phyloP scores from a whole-genome alignment of 371 early-diverging fungal genomes.

The Coemansia sp. region DNA sequence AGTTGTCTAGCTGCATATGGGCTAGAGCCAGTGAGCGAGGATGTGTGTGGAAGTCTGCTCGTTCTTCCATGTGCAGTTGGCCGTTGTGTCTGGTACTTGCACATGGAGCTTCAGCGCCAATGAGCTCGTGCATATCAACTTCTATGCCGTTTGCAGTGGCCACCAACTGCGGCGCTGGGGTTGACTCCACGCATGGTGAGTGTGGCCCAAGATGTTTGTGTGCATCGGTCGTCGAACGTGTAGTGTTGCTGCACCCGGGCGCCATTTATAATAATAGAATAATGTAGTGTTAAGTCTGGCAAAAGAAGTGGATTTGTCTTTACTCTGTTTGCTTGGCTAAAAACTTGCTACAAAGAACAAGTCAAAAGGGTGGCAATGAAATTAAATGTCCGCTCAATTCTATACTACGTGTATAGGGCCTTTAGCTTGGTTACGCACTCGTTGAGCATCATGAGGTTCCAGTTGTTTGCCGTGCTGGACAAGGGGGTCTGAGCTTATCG shows the following conservation, averaged over 20 bases:
- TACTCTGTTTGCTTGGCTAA: neutral
- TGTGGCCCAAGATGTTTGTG: neutral
- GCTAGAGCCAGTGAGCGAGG: slow-evolving; percentile 47
- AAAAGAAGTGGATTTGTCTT: neutral
- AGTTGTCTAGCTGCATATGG: slow-evolving; percentile 50
- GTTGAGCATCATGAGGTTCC: slow-evolving; percentile 15
- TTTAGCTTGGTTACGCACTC: slow-evolving; percentile 10
- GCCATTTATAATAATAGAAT: neutral
- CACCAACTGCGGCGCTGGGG: neutral
- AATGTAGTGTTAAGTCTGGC: neutral
- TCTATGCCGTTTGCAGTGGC: slow-evolving; percentile 19
- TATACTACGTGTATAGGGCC: neutral
- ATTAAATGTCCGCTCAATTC: too few species aligned
- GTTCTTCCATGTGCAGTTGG: slow-evolving; percentile 32
- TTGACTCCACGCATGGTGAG: too few species aligned
- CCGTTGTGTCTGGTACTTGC: neutral
- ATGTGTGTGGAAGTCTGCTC: slow-evolving; percentile 49
- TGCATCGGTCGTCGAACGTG: neutral
- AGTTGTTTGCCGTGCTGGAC: slow-evolving; percentile 20
- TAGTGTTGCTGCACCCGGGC: neutral
- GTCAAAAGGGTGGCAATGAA: too few species aligned
- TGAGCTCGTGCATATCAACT: slow-evolving; percentile 34
- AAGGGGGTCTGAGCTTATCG: slow-evolving; percentile 15
- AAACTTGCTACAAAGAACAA: too few species aligned
- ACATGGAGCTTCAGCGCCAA: neutral